Percentiles rank a stretch among this genome's conserved stretches.
phyloP scores from a whole-genome alignment of 495 filamentous ascomycete genomes.

The Penicillium paradoxum region DNA sequence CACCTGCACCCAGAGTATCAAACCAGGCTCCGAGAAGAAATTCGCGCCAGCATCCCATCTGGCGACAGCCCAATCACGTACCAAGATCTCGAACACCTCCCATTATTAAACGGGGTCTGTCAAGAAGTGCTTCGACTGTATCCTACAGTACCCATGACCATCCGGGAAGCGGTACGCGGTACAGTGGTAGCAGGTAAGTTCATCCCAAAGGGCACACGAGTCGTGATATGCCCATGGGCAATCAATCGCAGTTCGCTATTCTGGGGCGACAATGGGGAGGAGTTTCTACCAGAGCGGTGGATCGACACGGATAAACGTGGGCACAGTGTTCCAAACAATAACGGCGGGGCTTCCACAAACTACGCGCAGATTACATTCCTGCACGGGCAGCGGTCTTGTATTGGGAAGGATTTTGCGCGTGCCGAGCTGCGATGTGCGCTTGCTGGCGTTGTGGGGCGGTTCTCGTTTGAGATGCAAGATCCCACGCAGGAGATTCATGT shows the following conservation, averaged over 20 bases:
- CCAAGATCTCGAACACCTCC: slow-evolving; percentile 44
- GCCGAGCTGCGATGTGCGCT: slow-evolving; percentile 36
- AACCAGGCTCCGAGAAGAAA: slow-evolving; percentile 42
- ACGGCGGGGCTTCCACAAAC: slow-evolving; percentile 41
- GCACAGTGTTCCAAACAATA: slow-evolving; percentile 25
- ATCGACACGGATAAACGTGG: slow-evolving; percentile 37
- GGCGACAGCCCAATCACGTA: slow-evolving; percentile 23
- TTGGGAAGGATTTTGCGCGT: slow-evolving; percentile 48
- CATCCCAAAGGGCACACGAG: slow-evolving; percentile 40
- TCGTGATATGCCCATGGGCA: slow-evolving; percentile 42
- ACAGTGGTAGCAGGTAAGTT: slow-evolving; percentile 41
- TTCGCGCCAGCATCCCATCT: slow-evolving; percentile 38
- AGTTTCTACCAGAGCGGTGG: slow-evolving; percentile 47
- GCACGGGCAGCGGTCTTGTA: slow-evolving; percentile 46
- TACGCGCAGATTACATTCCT: slow-evolving; percentile 46
- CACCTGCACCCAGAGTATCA: slow-evolving; percentile 44
- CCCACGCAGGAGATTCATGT: slow-evolving; percentile 55
- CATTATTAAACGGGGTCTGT: slow-evolving; percentile 50
- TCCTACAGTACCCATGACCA: slow-evolving; percentile 47
- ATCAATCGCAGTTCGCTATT: slow-evolving; percentile 37
- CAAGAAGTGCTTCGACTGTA: slow-evolving; percentile 47
- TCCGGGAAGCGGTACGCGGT: slow-evolving; percentile 44
- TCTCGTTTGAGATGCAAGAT: slow-evolving; percentile 53
- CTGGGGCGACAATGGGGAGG: slow-evolving; percentile 39
- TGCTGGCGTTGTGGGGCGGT: slow-evolving; percentile 34